phyloP scores from a whole-genome alignment of 106 monocot genomes.

The Dendrobium nobile region DNA sequence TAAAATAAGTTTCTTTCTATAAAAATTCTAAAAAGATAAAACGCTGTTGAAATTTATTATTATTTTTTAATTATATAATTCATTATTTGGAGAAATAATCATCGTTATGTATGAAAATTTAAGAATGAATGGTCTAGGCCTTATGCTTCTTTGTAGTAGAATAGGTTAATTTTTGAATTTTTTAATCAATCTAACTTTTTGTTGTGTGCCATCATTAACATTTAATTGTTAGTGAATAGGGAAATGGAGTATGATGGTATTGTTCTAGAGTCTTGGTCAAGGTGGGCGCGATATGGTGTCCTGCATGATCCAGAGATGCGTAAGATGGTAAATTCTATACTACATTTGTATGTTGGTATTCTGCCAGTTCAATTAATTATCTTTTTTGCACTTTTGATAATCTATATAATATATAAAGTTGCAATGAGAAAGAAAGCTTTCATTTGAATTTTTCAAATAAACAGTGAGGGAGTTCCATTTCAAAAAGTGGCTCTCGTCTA shows the following conservation, averaged over 20 bases:
- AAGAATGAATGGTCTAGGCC: no score
- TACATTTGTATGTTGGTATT: background rate
- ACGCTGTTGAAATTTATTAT: no score
- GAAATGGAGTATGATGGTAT: conserved; percentile 95
- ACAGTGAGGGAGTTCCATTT: no score
- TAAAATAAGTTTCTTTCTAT: no score
- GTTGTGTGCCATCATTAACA: no score
- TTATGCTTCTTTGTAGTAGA: background rate
- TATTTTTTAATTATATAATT: no score
- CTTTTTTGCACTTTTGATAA: background rate
- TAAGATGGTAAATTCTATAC: conserved; percentile 38
- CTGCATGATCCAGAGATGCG: conserved; percentile 58
- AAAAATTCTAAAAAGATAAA: no score
- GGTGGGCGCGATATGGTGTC: conserved; percentile 79
- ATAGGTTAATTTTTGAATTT: background rate
- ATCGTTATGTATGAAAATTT: no score
- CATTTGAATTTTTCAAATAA: no score
- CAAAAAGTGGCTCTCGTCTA: no score
- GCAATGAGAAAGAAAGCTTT: no score
- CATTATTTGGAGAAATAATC: no score
- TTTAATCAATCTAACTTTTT: conserved; percentile 16
- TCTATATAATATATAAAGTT: background rate
- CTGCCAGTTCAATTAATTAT: background rate
- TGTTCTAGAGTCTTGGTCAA: conserved; percentile 97
- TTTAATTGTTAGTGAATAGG: conserved; percentile 42